Evolutionary conservation across 2,329 filamentous ascomycete species (phyloP).

Genomic region (Harringtonia lauricola): DNA sequence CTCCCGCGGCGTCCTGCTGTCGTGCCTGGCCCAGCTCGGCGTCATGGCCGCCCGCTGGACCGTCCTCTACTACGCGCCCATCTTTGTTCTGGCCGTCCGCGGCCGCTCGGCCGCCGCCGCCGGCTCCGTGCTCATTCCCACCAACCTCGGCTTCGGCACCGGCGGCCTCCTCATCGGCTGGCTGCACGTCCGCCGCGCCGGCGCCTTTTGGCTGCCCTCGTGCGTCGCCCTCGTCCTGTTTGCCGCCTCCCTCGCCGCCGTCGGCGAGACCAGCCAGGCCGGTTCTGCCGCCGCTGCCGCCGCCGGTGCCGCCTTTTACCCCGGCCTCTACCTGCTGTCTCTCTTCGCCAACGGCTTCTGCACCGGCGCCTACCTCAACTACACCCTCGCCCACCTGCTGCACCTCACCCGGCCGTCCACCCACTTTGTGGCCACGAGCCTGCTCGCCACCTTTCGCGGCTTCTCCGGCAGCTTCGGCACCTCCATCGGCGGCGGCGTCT

Average conservation of each 20-base stretch:
- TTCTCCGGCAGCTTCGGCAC: constrained; percentile 75
- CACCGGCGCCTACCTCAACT: constrained; percentile 66
- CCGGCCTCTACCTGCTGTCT: constrained; percentile 42
- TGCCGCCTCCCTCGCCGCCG: constrained; percentile 34
- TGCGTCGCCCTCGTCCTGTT: constrained; percentile 53
- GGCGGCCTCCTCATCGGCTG: constrained; percentile 65
- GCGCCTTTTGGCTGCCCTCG: constrained; percentile 60
- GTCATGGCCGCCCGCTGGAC: constrained; percentile 76
- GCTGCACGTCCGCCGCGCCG: constrained; percentile 62
- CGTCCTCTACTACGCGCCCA: constrained; percentile 69
- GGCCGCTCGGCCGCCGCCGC: constrained; percentile 58
- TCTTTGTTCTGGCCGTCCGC: constrained; percentile 68
- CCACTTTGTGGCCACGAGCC: constrained; percentile 65
- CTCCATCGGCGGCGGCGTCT: constrained; percentile 67
- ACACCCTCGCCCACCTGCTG: constrained; percentile 68
- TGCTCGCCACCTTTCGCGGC: constrained; percentile 69
- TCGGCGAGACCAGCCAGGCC: constrained; percentile 39
- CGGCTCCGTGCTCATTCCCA: constrained; percentile 68
- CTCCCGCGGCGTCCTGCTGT: constrained; percentile 59
- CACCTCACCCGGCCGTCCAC: constrained; percentile 56
- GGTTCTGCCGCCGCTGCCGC: no score
- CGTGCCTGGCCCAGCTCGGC: constrained; percentile 62
- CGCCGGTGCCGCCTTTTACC: constrained; percentile 39
- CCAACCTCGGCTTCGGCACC: constrained; percentile 66
- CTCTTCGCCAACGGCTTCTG: constrained; percentile 62